A percentile compares a stretch with the other conserved stretches of the same genome.
phyloP scores from a whole-genome alignment of 1,284 basidiomycete species.

The Papiliotrema nemorosa region DNA sequence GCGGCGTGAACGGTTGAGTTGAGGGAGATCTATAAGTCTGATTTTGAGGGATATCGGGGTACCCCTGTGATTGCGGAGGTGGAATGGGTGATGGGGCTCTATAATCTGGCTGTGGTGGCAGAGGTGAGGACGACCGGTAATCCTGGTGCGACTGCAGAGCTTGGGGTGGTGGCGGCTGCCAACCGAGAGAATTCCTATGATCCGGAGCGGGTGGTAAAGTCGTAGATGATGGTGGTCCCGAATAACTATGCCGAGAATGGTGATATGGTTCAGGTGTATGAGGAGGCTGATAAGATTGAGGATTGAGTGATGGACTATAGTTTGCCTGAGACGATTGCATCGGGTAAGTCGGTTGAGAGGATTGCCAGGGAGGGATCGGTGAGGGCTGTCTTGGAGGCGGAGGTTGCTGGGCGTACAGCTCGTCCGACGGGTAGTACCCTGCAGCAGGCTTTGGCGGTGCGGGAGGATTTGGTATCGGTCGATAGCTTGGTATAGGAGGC shows the following conservation, averaged over 20 bases:
- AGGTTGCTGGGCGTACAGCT: slow-evolving; percentile 27
- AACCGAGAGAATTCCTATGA: neutral
- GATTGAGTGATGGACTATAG: neutral
- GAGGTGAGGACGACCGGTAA: neutral
- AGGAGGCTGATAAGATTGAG: neutral
- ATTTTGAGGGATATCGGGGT: too few relatives aligned
- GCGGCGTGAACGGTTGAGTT: neutral
- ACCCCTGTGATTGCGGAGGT: neutral
- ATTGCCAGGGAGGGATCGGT: neutral
- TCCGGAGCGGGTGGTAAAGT: slow-evolving; percentile 7
- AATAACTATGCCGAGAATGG: neutral
- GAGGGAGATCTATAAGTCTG: too few relatives aligned
- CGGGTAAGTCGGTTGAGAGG: neutral
- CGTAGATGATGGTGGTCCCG: neutral
- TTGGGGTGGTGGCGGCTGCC: neutral
- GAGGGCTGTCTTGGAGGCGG: slow-evolving; percentile 6
- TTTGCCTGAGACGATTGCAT: slow-evolving; percentile 1
- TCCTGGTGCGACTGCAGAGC: slow-evolving; percentile 4
- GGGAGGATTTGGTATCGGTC: slow-evolving; percentile 25
- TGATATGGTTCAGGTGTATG: neutral
- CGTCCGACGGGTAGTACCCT: slow-evolving; percentile 44
- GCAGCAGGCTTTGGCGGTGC: slow-evolving; percentile 17
- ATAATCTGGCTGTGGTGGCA: neutral
- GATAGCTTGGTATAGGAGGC: slow-evolving; percentile 18
- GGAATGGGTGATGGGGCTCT: slow-evolving; percentile 1